phyloP scores from a whole-genome alignment of 148 eudicot genomes.

The Cornus controversa region DNA sequence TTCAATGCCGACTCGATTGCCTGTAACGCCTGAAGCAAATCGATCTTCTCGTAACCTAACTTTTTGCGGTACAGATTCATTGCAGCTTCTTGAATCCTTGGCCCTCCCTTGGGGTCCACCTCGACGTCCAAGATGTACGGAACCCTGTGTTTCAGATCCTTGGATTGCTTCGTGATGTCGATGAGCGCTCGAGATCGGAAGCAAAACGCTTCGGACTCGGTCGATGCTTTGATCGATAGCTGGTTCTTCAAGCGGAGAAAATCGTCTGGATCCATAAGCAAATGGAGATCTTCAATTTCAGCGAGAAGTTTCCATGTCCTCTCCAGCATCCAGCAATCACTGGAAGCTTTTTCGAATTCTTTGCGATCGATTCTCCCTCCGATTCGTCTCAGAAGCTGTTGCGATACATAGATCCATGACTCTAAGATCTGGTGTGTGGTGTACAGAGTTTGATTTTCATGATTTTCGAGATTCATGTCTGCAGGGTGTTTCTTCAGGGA shows the following conservation, averaged over 20 bases:
- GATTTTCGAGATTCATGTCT: slow-evolving; percentile 31
- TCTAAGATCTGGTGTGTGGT: slow-evolving; percentile 69
- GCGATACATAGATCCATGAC: slow-evolving; percentile 53
- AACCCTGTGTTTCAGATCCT: slow-evolving; percentile 60
- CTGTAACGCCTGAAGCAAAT: slow-evolving; percentile 70
- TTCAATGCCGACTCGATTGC: slow-evolving; percentile 70
- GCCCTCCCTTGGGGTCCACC: slow-evolving; percentile 84
- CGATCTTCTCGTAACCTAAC: slow-evolving; percentile 43
- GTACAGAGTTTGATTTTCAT: slow-evolving; percentile 47
- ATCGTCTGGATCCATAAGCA: slow-evolving; percentile 66
- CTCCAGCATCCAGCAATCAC: slow-evolving; percentile 58
- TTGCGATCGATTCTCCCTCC: slow-evolving; percentile 21
- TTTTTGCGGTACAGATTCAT: slow-evolving; percentile 59
- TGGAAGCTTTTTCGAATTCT: slow-evolving; percentile 36
- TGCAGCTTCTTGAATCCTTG: slow-evolving; percentile 72
- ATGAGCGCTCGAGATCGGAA: slow-evolving; percentile 57
- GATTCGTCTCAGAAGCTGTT: slow-evolving; percentile 33
- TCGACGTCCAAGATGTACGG: slow-evolving; percentile 61
- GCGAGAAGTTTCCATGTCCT: slow-evolving; percentile 61
- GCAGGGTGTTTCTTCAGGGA: slow-evolving; percentile 38
- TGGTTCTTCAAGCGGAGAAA: slow-evolving; percentile 54
- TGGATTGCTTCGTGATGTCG: slow-evolving; percentile 47
- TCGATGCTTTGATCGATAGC: slow-evolving; percentile 44
- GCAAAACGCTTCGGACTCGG: slow-evolving; percentile 55
- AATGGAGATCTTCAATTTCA: slow-evolving; percentile 53